Evolutionary conservation across 495 filamentous ascomycete genomes (phyloP).

Genomic region (Recurvomyces mirabilis): DNA sequence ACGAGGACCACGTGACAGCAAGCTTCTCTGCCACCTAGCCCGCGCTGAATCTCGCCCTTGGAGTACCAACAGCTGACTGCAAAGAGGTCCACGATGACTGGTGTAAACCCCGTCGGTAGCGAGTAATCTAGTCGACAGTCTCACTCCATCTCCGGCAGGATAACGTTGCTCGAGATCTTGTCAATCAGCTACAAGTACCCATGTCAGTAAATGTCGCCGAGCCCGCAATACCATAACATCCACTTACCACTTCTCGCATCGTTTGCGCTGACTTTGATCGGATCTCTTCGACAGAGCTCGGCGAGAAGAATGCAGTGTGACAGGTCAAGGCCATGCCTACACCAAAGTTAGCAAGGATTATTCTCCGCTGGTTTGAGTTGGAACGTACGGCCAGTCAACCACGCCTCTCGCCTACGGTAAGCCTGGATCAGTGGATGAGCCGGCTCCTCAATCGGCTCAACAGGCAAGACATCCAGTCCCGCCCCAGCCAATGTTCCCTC

Average conservation of each 20-base stretch:
- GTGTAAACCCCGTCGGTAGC: no score
- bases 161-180: slow-evolving; percentile 11
- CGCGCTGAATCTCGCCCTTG: no score
- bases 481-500: slow-evolving; percentile 14
- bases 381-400: slow-evolving; percentile 12
- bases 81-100: no score
- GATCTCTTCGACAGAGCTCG: slow-evolving; percentile 16
- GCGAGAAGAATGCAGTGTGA: slow-evolving; percentile 18
- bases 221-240: not conserved
- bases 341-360: not conserved
- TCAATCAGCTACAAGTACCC: slow-evolving; percentile 15
- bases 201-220: not conserved
- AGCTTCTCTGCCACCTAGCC: no score
- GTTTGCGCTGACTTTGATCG: slow-evolving; percentile 16
- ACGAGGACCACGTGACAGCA: no score
- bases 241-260: slow-evolving; percentile 15
- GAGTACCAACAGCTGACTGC: no score
- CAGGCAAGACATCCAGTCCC: slow-evolving; percentile 20
- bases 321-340: slow-evolving; percentile 17
- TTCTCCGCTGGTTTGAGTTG: not conserved
- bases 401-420: slow-evolving; percentile 14
- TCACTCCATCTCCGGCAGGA: slow-evolving; percentile 21
- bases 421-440: slow-evolving; percentile 16
- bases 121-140: not conserved
- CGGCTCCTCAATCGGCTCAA: slow-evolving; percentile 14